Base-by-base conservation (phyloP, 1,284 basidiomycete species). In the Ustilago esculenta region DNA sequence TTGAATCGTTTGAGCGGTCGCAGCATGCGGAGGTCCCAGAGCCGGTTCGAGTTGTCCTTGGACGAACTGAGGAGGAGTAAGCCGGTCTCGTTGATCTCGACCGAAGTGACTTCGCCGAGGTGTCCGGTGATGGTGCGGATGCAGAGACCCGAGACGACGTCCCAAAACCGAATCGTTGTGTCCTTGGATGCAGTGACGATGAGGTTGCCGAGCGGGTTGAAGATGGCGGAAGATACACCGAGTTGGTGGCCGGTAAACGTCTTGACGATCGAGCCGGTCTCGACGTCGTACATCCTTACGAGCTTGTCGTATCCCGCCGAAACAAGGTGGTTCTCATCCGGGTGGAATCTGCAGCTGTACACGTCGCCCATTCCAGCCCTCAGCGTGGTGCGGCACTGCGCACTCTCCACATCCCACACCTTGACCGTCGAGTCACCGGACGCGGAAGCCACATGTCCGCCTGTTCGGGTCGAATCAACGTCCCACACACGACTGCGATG, bases 201-300 rank as follows among this genome's bases (percentile, higher is more conserved):
- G 24, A 84, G 59, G 51, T 82, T 84, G 12, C 84, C 84, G 1
- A 83, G 79, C 5, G 83, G 82, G 44, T 84, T 84, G 45, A 83
- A 85, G 14, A 84, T 81, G 10, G 84, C 83, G 0, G 82, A 81
- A 10, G 84, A 80, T 17, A 84, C 81, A 44, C 83, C 83, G 29
- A 83, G 77, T 29, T 82, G 80, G 56, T 85, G 85, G 0, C 85
- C 85, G 2, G 85, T 85, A 52, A 85, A 85, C 6, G 85, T 85
- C 49, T 84, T 81, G 23, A 85, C 69, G 25, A 83, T 80, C 12
- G 83, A 79, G 21, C 80, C 80, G 0, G 83, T 80, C 30, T 83
- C 82, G 33, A 85, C 75, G 64, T 85, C 84, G 79, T 83, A 85
- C 25, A 83, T 75, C 4, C 84, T 75, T 2, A 85, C 74, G 6